phyloP scores from a whole-genome alignment of 176 grass and related monocot species.

The Paspalum vaginatum region DNA sequence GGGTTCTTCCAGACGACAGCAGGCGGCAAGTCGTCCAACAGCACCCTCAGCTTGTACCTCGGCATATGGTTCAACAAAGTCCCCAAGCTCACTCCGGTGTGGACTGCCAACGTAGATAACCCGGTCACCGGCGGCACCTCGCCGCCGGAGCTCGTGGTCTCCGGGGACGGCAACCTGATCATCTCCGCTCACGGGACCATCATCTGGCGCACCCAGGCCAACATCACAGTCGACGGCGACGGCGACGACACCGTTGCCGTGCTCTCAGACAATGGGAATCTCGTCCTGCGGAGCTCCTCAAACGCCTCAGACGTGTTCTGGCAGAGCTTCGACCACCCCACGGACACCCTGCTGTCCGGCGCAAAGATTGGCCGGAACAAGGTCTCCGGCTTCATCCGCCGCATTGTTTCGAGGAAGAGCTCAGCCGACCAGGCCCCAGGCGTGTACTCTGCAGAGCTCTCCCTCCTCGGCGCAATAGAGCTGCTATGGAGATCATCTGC shows the following conservation, averaged over 20 bases:
- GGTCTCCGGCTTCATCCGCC: conserved; percentile 34
- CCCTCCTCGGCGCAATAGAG: not conserved
- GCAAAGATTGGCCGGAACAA: conserved; percentile 56
- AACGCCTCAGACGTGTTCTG: conserved; percentile 47
- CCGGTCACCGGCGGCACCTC: conserved; percentile 23
- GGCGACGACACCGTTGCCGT: conserved; percentile 17
- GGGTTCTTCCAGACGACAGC: conserved; percentile 49
- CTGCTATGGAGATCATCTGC: conserved; percentile 15
- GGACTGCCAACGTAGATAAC: conserved; percentile 55
- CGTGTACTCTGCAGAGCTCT: conserved; percentile 22
- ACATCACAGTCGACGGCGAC: not conserved
- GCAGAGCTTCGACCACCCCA: conserved; percentile 74
- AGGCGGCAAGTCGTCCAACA: not conserved
- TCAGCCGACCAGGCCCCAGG: conserved; percentile 38
- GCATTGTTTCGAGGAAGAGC: conserved; percentile 49
- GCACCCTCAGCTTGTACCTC: conserved; percentile 36
- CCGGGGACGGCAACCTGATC: conserved; percentile 50
- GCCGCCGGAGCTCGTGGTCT: conserved; percentile 34
- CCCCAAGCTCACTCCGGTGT: conserved; percentile 45
- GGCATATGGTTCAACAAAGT: conserved; percentile 58
- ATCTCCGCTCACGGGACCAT: conserved; percentile 23
- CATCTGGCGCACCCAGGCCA: conserved; percentile 52
- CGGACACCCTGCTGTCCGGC: conserved; percentile 44
- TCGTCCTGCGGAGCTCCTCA: conserved; percentile 39
- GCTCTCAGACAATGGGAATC: conserved; percentile 46